These are phyloP conservation scores for Rhodotorula glutinis DNA, from an alignment of 1,284 basidiomycete genomes.

Conservation along the genomic window DNA sequence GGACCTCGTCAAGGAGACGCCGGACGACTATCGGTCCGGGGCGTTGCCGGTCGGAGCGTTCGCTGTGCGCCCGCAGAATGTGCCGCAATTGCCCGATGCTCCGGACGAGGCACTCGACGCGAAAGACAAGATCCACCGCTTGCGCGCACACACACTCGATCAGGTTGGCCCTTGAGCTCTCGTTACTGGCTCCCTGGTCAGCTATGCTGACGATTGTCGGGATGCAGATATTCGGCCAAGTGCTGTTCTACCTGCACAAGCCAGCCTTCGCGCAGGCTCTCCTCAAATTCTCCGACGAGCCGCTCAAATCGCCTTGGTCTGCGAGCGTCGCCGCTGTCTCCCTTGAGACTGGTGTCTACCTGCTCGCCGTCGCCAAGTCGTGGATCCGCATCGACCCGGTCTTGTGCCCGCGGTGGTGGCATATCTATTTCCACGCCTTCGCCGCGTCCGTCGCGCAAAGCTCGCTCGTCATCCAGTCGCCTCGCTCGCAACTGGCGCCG, in stretches of 20 bases:
- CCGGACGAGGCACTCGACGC: not conserved
- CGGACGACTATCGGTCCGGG: constrained; percentile 18
- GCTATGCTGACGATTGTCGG: too few species aligned
- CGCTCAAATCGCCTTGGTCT: constrained; percentile 34
- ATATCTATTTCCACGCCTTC: constrained; percentile 41
- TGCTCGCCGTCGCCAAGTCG: constrained; percentile 36
- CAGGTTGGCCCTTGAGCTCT: constrained; percentile 4
- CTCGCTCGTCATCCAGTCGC: constrained; percentile 38
- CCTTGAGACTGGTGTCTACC: constrained; percentile 38
- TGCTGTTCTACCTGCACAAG: constrained; percentile 41
- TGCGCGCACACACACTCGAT: constrained; percentile 26
- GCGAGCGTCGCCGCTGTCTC: constrained; percentile 35
- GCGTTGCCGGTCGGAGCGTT: constrained; percentile 23
- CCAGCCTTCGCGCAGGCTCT: constrained; percentile 38
- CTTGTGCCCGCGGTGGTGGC: constrained; percentile 39
- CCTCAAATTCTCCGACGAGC: constrained; percentile 29
- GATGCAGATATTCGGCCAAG: constrained; percentile 29
- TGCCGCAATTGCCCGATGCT: not conserved
- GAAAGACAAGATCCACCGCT: not conserved
- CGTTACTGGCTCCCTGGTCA: too few species aligned
- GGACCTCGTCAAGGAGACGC: constrained; percentile 20
- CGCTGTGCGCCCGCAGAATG: constrained; percentile 8
- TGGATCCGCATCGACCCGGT: constrained; percentile 34
- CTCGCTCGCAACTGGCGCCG: constrained; percentile 32
- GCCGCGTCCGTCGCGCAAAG: constrained; percentile 34